Evolutionary conservation across 2,329 filamentous ascomycete genomes (phyloP).

Genomic region (Akanthomyces lecanii): DNA sequence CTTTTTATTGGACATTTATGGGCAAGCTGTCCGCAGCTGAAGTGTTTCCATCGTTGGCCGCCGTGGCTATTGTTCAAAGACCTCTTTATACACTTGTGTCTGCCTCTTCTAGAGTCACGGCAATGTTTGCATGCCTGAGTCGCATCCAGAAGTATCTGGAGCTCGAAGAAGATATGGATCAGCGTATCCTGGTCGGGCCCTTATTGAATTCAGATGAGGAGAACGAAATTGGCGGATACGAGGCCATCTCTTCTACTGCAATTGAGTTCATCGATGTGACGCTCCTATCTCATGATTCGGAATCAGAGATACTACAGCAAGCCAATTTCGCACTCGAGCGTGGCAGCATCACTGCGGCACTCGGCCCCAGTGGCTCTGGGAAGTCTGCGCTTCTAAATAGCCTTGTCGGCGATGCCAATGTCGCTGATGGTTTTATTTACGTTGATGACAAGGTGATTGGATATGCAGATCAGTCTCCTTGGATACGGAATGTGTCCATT

Average conservation of each 20-base stretch:
- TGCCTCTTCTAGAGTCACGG: neutral
- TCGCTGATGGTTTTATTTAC: no score
- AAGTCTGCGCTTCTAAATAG: no score
- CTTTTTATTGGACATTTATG: neutral
- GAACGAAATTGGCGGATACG: neutral
- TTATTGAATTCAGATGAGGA: neutral
- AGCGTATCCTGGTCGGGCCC: neutral
- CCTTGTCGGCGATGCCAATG: no score
- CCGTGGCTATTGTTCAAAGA: neutral
- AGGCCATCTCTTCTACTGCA: neutral
- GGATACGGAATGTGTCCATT: neutral
- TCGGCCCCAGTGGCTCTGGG: neutral
- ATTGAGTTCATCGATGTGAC: neutral
- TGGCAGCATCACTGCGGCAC: slow-evolving; percentile 1
- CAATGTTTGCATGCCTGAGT: neutral
- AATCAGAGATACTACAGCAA: neutral
- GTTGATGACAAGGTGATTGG: no score
- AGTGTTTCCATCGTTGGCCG: neutral
- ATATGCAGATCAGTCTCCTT: no score
- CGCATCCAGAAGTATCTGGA: neutral
- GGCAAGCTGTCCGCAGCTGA: neutral
- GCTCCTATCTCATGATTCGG: neutral
- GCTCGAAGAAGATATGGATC: neutral
- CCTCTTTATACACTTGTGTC: neutral
- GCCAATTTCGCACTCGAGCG: neutral